Base-by-base conservation (phyloP, 345 rosid genomes). In the Brassica cretica region DNA sequence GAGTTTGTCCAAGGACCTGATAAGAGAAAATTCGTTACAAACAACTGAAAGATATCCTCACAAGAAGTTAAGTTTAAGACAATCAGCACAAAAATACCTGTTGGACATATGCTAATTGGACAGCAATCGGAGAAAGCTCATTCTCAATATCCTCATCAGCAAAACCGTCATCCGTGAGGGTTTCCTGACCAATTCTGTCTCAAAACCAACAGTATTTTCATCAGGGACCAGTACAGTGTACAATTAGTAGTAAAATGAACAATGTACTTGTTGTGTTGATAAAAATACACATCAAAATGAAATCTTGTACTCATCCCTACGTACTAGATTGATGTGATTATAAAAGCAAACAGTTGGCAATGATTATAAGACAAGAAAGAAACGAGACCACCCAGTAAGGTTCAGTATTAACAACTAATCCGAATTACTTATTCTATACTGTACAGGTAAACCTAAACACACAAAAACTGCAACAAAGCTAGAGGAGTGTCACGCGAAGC, bases 181-280 rank as follows among this genome's bases (percentile, higher is more conserved):
- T 79, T 83, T 93, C 98, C 85, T 93, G 96, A 77, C 99, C 98
- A 87, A 95, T 84, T 83, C 98, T 94, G 84, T 66, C 30, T 72
- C 68, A 76, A 37, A 64, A 37, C 32, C 8, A 79, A 64, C 62
- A 72, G 1, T 68, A 61, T 8, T 15, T 15, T 72, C 15, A 76
- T 37, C 67, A 74, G 35, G 29, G 6, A 8, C 14, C 6, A 37
- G 71, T 30, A 74, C 27, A 68, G 1, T 51, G 74, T 35, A 79
- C 68, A 66, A 67, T 60, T 27, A 67, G n/a, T 46, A 59, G 29
- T 29, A 37, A 58, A 46, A 14, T 29, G n/a, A 58, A 25, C 35
- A 64, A n/a, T 27, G 39, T 64, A 53, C 19, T 63, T 21, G 10
- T 11, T 24, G 15, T 53, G 71, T 70, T 21, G 62, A 44, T 18